Base-by-base conservation (phyloP, 2,329 filamentous ascomycete species). In the Whalleya microplaca region DNA sequence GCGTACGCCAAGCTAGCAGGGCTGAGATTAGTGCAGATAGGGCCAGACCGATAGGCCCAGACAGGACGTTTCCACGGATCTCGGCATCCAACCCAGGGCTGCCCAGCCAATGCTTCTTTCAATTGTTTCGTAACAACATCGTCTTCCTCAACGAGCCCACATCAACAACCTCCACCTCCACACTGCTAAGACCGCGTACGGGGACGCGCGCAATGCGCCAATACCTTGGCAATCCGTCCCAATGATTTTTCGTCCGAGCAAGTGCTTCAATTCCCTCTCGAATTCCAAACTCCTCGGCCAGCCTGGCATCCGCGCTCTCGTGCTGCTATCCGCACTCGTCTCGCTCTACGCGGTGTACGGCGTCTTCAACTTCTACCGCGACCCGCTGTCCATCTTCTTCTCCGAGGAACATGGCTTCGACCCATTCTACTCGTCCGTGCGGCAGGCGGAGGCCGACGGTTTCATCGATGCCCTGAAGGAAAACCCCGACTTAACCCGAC, bases 341-440 rank as follows among this genome's bases (percentile, higher is more conserved):
- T 53, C 47, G 32, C 49, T 69, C 47, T 71, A 71, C 55, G 53
- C 57, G n/a, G 53, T 66, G 42, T 71, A 70, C 55, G 69, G 68
- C n/a, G 66, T 61, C 19, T 48, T 65, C 45, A 59, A 64, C 56
- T 71, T 71, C 59, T 71, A 71, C 53, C 69, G 68, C 59, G 69
- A 71, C 43, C 69, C 69, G 2, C 59, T 71, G 6, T 71, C 69
- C 42, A 66, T 71, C 18, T 71, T 71, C 58, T 71, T 70, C 61
- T 71, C 69, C 27, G 64, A 67, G 45, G 29, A 63, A 16, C 69
- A 70, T 66, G 69, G 68, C 52, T 70, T 65, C 57, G 66, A 70
- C 23, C 65, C 52, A 19, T 66, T 70, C 59, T 71, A 71, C 57
- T 70, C 68, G 32, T 53, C 59, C 18, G 66, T 62, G 54, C 66